phyloP scores from a whole-genome alignment of 1,284 basidiomycete genomes.

The Polyporus tsugae region DNA sequence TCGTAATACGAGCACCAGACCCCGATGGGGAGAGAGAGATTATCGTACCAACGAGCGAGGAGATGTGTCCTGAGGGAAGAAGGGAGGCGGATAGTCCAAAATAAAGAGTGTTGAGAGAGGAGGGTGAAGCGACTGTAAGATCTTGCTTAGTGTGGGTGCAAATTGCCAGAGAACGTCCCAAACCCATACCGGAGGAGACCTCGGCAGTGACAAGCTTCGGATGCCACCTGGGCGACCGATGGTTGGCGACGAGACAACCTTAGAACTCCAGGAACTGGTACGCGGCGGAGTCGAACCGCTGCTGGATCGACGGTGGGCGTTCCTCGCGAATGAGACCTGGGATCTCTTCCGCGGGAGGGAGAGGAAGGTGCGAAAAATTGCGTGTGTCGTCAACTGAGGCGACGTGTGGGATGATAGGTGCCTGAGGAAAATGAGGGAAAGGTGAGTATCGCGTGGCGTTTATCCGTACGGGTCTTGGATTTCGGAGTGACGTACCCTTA shows the following conservation, averaged over 20 bases:
- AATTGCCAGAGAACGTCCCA: slow-evolving; percentile 23
- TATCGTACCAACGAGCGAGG: slow-evolving; percentile 12
- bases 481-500: slow-evolving; percentile 59
- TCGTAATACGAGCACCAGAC: slow-evolving; percentile 13
- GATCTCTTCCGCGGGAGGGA: slow-evolving; percentile 79
- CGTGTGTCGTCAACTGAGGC: slow-evolving; percentile 81
- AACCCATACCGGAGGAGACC: slow-evolving; percentile 17
- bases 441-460: background rate
- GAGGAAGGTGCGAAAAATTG: slow-evolving; percentile 79
- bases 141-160: background rate
- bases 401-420: slow-evolving; percentile 83
- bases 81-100: slow-evolving; percentile 1
- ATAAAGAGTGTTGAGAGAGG: background rate
- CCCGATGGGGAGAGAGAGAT: slow-evolving; percentile 7
- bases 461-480: background rate
- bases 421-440: slow-evolving; percentile 51
- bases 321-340: slow-evolving; percentile 77
- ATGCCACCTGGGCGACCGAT: slow-evolving; percentile 28
- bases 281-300: slow-evolving; percentile 69
- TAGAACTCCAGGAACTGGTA: slow-evolving; percentile 81
- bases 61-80: background rate
- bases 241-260: slow-evolving; percentile 27
- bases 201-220: slow-evolving; percentile 28
- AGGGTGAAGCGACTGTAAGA: background rate
- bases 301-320: slow-evolving; percentile 58